Evolutionary conservation across 352 stramenopile genomes (phyloP), one percentile per base, ranked within the genome.

Genomic region (Phytophthora foliorum): DNA sequence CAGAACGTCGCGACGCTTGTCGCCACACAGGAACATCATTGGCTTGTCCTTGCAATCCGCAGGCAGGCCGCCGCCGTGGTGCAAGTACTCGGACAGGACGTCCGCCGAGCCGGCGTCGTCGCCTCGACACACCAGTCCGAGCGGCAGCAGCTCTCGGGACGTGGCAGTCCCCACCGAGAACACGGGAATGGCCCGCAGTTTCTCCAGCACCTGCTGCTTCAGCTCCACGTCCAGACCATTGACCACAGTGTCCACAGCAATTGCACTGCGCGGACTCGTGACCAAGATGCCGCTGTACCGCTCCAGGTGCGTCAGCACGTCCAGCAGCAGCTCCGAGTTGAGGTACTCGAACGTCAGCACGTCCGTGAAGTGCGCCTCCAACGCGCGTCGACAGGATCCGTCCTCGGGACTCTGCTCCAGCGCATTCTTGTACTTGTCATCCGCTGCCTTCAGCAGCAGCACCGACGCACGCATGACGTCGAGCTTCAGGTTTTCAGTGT

Each of bases 141-240:
- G 72, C 6, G 71, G 62, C 32, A 82, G 64, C 31, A 94, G 68
- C 69, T 91, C 84, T 58, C 67, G 63, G 14, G 86, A 90, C 22
- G 88, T 95, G 24, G 81, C 84, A 27, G 73, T 72, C 8, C 86
- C 88, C 8, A 95, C 88, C 0, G 86, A 92, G 42, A 90, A 91
- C 19, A 94, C 75, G 0, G 74, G 52, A 19, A 70, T 72, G 11
- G 32, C 48, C 9, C 63, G 59, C 31, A 93, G 57, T 21, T 70
- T 65, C 9, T 57, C 46, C 4, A 90, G 2, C 13, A 81, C 66
- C 3, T 57, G 32, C 9, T 65, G 24, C 31, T 63, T 74, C 19
- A 64, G n/a, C 1, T 63, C 48, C 0, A 8, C 22, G 1, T 78
- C 61, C n/a, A 93, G 19, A 7, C 48, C 32, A 31, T 77, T 61